phyloP scores from a whole-genome alignment of 495 filamentous ascomycete species.

The Penicillium antarcticum region DNA sequence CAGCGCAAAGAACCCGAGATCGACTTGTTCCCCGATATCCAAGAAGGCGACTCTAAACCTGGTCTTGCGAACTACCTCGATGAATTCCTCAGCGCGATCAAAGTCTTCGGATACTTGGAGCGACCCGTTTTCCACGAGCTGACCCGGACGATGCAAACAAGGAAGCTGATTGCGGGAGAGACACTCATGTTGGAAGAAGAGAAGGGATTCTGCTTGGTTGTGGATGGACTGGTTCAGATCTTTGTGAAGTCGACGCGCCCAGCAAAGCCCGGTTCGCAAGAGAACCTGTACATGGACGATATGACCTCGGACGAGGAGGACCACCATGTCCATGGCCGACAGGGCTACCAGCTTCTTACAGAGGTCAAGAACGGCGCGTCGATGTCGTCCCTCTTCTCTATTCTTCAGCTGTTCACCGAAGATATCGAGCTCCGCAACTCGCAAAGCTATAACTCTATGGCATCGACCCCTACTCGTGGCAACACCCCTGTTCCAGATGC shows the following conservation, averaged over 20 bases:
- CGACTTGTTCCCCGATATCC: slow-evolving; percentile 89
- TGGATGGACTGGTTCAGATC: slow-evolving; percentile 95
- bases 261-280: slow-evolving; percentile 30
- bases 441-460: slow-evolving; percentile 38
- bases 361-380: slow-evolving; percentile 98
- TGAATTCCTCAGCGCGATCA: slow-evolving; percentile 98
- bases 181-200: slow-evolving; percentile 94
- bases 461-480: slow-evolving; percentile 32
- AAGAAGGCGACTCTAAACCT: slow-evolving; percentile 85
- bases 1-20: slow-evolving; percentile 94
- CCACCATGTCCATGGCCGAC: slow-evolving; percentile 54
- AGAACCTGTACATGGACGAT: slow-evolving; percentile 19
- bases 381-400: slow-evolving; percentile 97
- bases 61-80: slow-evolving; percentile 93
- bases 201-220: slow-evolving; percentile 95
- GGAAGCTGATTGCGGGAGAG: slow-evolving; percentile 93
- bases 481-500: slow-evolving; percentile 42
- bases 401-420: slow-evolving; percentile 93
- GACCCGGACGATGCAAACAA: slow-evolving; percentile 95
- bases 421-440: slow-evolving; percentile 76
- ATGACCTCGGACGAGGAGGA: slow-evolving; percentile 66
- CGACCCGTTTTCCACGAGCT: slow-evolving; percentile 96
- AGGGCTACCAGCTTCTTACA: slow-evolving; percentile 88
- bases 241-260: slow-evolving; percentile 89
- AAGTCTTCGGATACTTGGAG: slow-evolving; percentile 97